Evolutionary conservation across 495 filamentous ascomycete genomes (phyloP), one percentile per base, ranked within the genome.

Genomic region (Lentithecium fluviatile): DNA sequence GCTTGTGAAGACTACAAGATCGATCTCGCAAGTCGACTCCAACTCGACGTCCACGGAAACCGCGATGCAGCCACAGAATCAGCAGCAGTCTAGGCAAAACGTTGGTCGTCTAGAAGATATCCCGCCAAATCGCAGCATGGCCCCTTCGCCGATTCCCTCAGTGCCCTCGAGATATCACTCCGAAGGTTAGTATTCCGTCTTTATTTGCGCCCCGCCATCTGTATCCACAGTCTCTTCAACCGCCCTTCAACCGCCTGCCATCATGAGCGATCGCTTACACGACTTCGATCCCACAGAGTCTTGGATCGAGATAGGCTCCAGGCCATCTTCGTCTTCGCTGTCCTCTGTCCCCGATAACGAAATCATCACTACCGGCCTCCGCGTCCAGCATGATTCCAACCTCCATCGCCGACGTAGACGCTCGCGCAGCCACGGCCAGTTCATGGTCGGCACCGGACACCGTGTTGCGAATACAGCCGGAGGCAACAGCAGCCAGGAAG

Each of bases 231-330:
- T 42, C 13, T 45, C 13, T 4, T 38, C 15, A 42, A 7, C 20
- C 10, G 2, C 6, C 24, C 21, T 8, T 29, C 38, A 19, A 37
- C 36, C 6, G 17, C 19, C 8, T 34, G 6, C n/a, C 34, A 24
- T 51, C 10, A 38, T 29, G 19, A 50, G 25, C 51, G 19, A 55
- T 52, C 10, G 59, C 59, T 62, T 13, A 62, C 59, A 24, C n/a
- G 12, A 36, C 37, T 15, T 26, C 29, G 29, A 24, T 6, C 23
- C 45, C 45, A n/a, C 82, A 92, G 94, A 97, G 75, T 97, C 93
- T 1, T 98, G 94, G 94, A 85, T 98, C 70, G 94, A 98, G 73
- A 85, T 98, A 56, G 82, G 89, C 45, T 97, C 94, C 1, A 90
- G 95, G 58, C 90, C 93, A 20, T 96, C 92, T 1, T 93, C 92